A percentile compares a stretch with the other conserved stretches of the same genome.
Conservation (phyloP, 2,329 filamentous ascomycete genomes). For the Spiromastix sp. region DNA sequence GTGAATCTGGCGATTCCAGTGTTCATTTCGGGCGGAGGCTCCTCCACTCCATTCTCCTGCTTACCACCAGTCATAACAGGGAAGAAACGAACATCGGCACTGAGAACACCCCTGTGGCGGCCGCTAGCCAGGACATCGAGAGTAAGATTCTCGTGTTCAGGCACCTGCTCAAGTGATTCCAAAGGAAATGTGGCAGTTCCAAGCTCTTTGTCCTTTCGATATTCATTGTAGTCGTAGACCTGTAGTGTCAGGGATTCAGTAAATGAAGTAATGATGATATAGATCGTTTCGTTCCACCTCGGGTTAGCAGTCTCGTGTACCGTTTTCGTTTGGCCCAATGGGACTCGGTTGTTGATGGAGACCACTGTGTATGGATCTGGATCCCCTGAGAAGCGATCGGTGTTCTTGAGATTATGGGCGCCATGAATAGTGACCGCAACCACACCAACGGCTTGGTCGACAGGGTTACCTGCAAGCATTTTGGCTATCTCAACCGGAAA, state of each 20-base stretch:
- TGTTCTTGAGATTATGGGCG: conserved; percentile 85
- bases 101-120: conserved; percentile 68
- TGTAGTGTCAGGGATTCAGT: conserved; percentile 78
- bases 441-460: conserved; percentile 93
- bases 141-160: conserved; percentile 71
- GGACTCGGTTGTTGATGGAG: conserved; percentile 70
- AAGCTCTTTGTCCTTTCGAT: conserved; percentile 91
- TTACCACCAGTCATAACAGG: conserved; percentile 64
- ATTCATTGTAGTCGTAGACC: conserved; percentile 88
- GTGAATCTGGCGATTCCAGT: conserved; percentile 92
- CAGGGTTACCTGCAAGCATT: conserved; percentile 86
- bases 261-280: conserved; percentile 86
- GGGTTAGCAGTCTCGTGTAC: conserved; percentile 77
- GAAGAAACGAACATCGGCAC: conserved; percentile 86
- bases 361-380: conserved; percentile 83
- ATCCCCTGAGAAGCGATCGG: conserved; percentile 84
- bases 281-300: conserved; percentile 93
- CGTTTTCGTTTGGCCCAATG: conserved; percentile 81
- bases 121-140: conserved; percentile 78
- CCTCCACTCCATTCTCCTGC: conserved; percentile 63
- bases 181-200: conserved; percentile 77
- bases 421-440: conserved; percentile 84
- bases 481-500: conserved; percentile 98
- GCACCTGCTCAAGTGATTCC: conserved; percentile 66
- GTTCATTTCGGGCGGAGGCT: conserved; percentile 77